Evolutionary conservation across 2,329 filamentous ascomycete species (phyloP).

Genomic region (Fusarium luffae): DNA sequence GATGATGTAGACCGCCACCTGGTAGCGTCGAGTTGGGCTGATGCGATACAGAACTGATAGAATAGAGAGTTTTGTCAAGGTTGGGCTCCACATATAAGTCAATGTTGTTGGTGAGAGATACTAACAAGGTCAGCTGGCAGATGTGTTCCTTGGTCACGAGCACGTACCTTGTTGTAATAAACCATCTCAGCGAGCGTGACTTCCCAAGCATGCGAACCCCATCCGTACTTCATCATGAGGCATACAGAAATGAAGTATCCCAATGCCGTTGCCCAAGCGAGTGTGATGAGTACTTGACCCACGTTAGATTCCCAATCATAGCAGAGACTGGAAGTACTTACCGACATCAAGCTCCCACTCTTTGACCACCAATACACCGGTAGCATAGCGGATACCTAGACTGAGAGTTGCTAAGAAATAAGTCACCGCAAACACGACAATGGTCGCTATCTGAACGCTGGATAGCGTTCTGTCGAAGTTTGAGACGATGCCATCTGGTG

Average conservation of each 20-base stretch:
- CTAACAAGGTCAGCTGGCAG: background rate
- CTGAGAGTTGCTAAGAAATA: background rate
- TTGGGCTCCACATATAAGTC: conserved; percentile 1
- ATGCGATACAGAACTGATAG: conserved; percentile 1
- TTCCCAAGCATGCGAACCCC: conserved; percentile 4
- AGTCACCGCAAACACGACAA: background rate
- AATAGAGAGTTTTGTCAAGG: background rate
- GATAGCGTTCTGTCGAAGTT: background rate
- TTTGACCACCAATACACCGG: background rate
- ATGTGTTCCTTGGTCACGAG: background rate
- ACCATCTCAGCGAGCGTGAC: background rate
- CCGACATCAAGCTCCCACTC: background rate
- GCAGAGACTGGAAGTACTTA: background rate
- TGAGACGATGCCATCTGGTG: background rate
- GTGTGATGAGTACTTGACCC: background rate
- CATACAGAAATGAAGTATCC: conserved; percentile 5
- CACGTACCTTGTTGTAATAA: background rate
- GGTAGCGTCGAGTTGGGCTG: background rate
- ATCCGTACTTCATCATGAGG: conserved; percentile 11
- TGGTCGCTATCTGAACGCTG: background rate
- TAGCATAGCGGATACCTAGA: conserved; percentile 1
- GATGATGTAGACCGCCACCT: background rate
- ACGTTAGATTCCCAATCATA: background rate
- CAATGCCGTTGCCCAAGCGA: background rate
- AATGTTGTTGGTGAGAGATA: background rate